Evolutionary conservation across 106 monocot species (phyloP), one percentile per base, ranked within the genome.

Genomic region (Chionographis japonica): DNA sequence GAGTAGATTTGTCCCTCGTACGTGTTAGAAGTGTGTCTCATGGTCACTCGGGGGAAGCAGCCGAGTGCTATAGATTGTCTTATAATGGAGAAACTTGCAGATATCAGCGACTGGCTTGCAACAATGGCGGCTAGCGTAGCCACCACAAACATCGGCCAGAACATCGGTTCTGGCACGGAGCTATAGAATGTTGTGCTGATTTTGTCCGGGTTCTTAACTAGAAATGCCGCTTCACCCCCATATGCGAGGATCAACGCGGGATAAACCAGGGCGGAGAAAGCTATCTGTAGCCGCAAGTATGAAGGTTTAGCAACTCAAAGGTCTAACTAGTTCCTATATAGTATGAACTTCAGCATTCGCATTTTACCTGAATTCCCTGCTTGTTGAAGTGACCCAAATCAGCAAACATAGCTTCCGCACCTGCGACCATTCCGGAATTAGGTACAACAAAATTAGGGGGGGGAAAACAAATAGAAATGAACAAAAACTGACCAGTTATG

Each of bases 371-470:
- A 65, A 88, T 88, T 72, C 61, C 70, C 49, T 50, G 27, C 78
- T 70, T 88, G 74, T 61, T 88, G 63, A 88, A 88, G 62, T 88
- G 88, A 42, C 88, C 88, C 58, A 88, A 40, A 66, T 88, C 88
- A 72, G 88, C 88, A 73, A 88, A 88, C 88, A 88, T 88, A 50
- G 88, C 88, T 75, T 88, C 88, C 38, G 88, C 88, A 62, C 88
- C 88, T 88, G 70, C 12, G n/a, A 54, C 17, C 18, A 37, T 14
- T 15, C 35, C 16, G 50, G 16, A 38, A 37, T 16, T 39, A 14
- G 6, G 40, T 39, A 49, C 16, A 57, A 50, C 6, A 40, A 46
- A 37, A 11, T 18, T 50, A 9, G 15, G 15, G 13, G 3, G 3
- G 8, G 8, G 18, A 49, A 4, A 59, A 41, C 11, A 46, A 39